Conservation (phyloP, 2,329 filamentous ascomycete genomes). For the Zasmidium angulare region DNA sequence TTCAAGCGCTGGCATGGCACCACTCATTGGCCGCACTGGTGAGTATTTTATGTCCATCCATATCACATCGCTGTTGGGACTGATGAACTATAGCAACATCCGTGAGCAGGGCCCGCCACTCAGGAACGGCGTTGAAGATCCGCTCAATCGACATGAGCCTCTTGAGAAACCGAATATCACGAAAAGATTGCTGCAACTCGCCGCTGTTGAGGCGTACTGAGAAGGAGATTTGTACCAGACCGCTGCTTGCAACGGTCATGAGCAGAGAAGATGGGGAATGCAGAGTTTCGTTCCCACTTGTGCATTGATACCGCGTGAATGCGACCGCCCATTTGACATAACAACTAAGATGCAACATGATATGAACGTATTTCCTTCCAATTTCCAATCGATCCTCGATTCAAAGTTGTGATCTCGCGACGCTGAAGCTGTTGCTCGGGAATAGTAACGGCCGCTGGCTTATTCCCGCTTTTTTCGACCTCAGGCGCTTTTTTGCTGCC, state of each 20-base stretch:
- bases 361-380: no score
- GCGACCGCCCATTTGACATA: slow-evolving; percentile 15
- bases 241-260: not conserved
- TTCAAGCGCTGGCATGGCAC: slow-evolving; percentile 38
- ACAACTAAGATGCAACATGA: not conserved
- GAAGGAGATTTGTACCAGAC: not conserved
- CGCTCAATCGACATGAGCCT: slow-evolving; percentile 39
- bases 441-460: no score
- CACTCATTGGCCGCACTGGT: slow-evolving; percentile 41
- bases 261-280: not conserved
- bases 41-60: not conserved
- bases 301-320: slow-evolving; percentile 9
- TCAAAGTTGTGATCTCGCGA: no score
- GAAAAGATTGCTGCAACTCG: slow-evolving; percentile 37
- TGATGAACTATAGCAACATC: slow-evolving; percentile 36
- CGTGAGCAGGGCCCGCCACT: slow-evolving; percentile 38
- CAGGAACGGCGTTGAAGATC: slow-evolving; percentile 39
- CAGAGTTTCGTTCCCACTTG: not conserved
- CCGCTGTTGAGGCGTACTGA: slow-evolving; percentile 35
- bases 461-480: no score
- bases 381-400: no score
- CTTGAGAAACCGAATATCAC: slow-evolving; percentile 41
- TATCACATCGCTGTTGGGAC: not conserved
- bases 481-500: no score
- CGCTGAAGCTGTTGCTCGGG: no score